Base-by-base conservation (phyloP, 805 yeast genomes). In the Ogataea nitratoaversa region DNA sequence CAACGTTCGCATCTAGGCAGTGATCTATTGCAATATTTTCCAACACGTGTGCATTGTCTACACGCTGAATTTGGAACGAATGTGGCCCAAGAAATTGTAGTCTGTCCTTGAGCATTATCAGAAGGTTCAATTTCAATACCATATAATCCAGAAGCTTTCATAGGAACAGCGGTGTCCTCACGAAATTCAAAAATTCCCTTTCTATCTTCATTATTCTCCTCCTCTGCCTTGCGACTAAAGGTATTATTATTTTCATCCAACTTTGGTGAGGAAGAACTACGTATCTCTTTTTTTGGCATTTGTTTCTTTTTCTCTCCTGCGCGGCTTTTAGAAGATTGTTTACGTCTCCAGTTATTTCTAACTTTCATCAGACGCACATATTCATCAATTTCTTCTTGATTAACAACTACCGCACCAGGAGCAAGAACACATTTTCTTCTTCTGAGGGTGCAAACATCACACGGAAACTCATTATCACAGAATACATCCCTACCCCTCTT, bases 401-500 rank as follows among this genome's bases (percentile, higher is more conserved):
- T 41, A 1, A 29, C 22, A 27, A 41, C 32, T 5, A 20, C 13
- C 8, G 41, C 29, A 30, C 24, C 34, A 3, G 8, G 12, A 5
- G 38, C 38, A 23, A 37, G 37, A 11, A 20, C 9, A 19, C 44
- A 41, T 8, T 19, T 32, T 7, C 17, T 14, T 11, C 22, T 31
- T 25, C 14, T 28, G 19, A 23, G 27, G 12, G 16, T 24, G 34
- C 51, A 47, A 11, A 35, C 14, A 27, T 42, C 42, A 29, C 51
- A 47, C 6, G 46, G 44, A 4, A 19, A 19, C 18, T 23, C 12
- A 19, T 45, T 32, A 33, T 47, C 36, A 37, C 51, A 47, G 18
- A 42, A 44, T 11, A 24, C 23, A n/a, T 11, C 29, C 30, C 42
- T 37, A 5, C 38, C 14, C 8, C n/a, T 25, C 19, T 20, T 37